phyloP scores from a whole-genome alignment of 768 basidiomycete species.

The Lentinus brumalis region DNA sequence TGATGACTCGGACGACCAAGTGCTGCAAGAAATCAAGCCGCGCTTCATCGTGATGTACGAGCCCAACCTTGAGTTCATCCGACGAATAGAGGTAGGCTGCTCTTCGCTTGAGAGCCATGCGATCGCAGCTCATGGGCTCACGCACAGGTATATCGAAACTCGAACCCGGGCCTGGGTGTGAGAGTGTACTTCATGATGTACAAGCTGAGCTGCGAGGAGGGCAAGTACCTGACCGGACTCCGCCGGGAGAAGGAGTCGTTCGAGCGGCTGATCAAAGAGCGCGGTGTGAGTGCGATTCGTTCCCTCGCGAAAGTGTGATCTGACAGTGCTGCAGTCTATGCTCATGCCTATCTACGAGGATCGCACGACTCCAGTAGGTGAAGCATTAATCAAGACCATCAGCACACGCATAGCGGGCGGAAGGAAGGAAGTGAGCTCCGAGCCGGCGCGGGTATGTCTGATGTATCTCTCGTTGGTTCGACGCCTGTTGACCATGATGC shows the following conservation, averaged over 20 bases:
- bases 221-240: constrained; percentile 88
- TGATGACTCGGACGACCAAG: constrained; percentile 89
- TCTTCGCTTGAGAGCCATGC: background rate
- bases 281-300: constrained; percentile 61
- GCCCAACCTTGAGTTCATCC: constrained; percentile 89
- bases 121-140: background rate
- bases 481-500: background rate
- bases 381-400: constrained; percentile 76
- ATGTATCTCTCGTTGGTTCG: background rate
- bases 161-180: constrained; percentile 79
- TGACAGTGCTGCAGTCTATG: constrained; percentile 65
- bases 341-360: constrained; percentile 80
- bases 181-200: constrained; percentile 98
- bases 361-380: constrained; percentile 43
- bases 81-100: constrained; percentile 79
- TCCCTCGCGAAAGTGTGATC: background rate
- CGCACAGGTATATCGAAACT: constrained; percentile 78
- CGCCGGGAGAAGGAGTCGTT: constrained; percentile 94
- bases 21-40: constrained; percentile 85
- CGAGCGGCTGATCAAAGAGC: constrained; percentile 88
- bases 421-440: constrained; percentile 60
- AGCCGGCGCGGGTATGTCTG: constrained; percentile 59
- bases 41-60: constrained; percentile 96
- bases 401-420: constrained; percentile 88
- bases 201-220: constrained; percentile 89